Evolutionary conservation across 768 basidiomycete species (phyloP), one percentile per base, ranked within the genome.

Genomic region (Kwoniella mangroviensis): DNA sequence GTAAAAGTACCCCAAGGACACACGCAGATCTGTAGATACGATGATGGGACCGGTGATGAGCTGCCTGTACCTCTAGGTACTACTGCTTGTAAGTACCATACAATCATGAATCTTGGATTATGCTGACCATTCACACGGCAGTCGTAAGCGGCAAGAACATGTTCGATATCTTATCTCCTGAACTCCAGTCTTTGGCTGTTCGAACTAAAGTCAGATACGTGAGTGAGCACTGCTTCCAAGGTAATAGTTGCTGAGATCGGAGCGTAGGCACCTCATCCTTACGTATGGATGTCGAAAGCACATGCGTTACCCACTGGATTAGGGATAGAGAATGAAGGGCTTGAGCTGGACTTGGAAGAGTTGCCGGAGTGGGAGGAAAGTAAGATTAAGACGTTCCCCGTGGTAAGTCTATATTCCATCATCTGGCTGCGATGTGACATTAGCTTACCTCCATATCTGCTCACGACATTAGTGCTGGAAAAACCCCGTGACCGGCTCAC

Each of bases 221-320:
- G 65, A 71, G 77, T 76, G 11, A 10, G 6, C 45, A 49, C 45
- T 43, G 63, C 53, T 22, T 28, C 3, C 9, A 4, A 19, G 7
- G 13, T 22, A 2, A 40, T 54, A n/a, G 45, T 59, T 61, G 63
- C 68, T 19, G 19, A 49, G 45, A 49, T 26, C 12, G 56, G 45
- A 17, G 12, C 13, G n/a, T 60, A 80, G 75, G 73, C 80, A 0
- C 92, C 93, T 12, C 92, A 93, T 68, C 92, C 93, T 1, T 94
- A 93, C 80, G 90, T 93, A 45, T 94, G 92, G 92, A 94, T 95
- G 92, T 87, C 90, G 0, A 87, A 89, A 19, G 89, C 92, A 1
- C 88, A 86, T 67, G 89, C 92, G 0, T 81, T 89, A 76, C 85
- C 91, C 0, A 93, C 92, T 22, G 93, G 93, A 5, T 84, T 96